Base-by-base conservation (phyloP, 2,329 filamentous ascomycete genomes). In the Penicillium psychrosexuale region DNA sequence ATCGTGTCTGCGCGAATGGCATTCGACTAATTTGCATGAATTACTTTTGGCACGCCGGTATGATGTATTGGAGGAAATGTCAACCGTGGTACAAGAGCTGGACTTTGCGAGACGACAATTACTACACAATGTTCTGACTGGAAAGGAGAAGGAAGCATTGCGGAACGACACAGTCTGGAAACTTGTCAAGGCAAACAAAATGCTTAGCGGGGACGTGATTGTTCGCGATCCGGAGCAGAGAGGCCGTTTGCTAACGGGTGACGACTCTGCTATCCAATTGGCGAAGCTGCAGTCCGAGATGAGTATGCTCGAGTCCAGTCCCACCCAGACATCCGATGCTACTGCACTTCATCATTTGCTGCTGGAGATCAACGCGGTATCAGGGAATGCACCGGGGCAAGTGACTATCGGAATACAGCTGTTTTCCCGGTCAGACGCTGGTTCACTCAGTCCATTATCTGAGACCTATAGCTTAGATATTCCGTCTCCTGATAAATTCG, bases 151-250 rank as follows among this genome's bases (percentile, higher is more conserved):
- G 66, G 80, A 84, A n/a, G 79, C 77, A 36, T 78, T 97, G 57
- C 87, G 94, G 56, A 90, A 97, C 70, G 88, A 89, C 71, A 95
- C 91, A 0, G 91, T 99, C 0, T 99, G 95, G 94, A 91, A 97
- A 66, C 78, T 99, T 47, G 93, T 97, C 3, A 85, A 83, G 40
- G 93, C 93, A 42, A 99, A 99, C 76, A 97, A 97, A 75, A 83
- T 97, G 66, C 88, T 97, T 51, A 91, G 87, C 58, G 91, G 91
- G 47, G 92, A 97, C 69, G 89, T 99, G 45, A 96, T 99, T 70
- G 94, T 99, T 56, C 86, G 94, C 30, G 94, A 95, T 72, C 91
- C 94, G 2, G 82, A 82, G 19, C 86, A 92, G 69, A 84, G 88
- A 30, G 94, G 94, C 8, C 85, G 92, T 43, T 86, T 97, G 28